Evolutionary conservation across 331 rosid species (phyloP), one percentile per base, ranked within the genome.

Genomic region (Quercus phellos): DNA sequence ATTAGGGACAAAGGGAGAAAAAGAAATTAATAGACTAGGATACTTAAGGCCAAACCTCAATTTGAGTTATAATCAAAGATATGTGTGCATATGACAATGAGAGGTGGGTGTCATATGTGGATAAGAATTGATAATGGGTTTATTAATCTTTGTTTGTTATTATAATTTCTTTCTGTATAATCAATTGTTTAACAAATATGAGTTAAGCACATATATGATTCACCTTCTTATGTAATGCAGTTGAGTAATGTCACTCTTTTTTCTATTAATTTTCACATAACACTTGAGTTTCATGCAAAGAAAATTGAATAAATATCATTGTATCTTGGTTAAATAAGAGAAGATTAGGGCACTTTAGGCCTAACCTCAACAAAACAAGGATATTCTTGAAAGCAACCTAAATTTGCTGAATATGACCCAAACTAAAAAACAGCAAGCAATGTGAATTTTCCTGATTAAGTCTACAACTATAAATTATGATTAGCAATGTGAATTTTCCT

Each of bases 381-480:
- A 24, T 6, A 27, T n/a, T 5, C 51, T 11, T 21, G 29, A 18
- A 58, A 55, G 42, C 2, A 46, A n/a, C 26, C 16, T 54, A 27
- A 19, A 26, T 72, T 5, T 50, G 5, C 70, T 78, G 67, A 75
- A 70, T 38, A 38, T 38, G 46, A 38, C 12, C 12, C 46, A 0
- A 38, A 38, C 12, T 2, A 38, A 38, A 38, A 38, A 38, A 38
- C 46, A 38, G 3, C 46, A 38, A 38, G 46, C 46, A 38, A 38
- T 38, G 3, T 2, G 46, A 75, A 50, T 83, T 84, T 72, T 63
- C 16, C 63, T 22, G 59, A 70, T 79, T 80, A 14, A 76, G 61
- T 77, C 19, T 74, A 56, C 4, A 68, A 26, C 69, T 70, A 29
- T 29, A 46, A 29, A 1, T 22, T n/a, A 6, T 14, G 54, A 4